These are phyloP conservation scores for Metschnikowia lachancei DNA, from an alignment of 805 yeast species.

Conservation along the genomic window DNA sequence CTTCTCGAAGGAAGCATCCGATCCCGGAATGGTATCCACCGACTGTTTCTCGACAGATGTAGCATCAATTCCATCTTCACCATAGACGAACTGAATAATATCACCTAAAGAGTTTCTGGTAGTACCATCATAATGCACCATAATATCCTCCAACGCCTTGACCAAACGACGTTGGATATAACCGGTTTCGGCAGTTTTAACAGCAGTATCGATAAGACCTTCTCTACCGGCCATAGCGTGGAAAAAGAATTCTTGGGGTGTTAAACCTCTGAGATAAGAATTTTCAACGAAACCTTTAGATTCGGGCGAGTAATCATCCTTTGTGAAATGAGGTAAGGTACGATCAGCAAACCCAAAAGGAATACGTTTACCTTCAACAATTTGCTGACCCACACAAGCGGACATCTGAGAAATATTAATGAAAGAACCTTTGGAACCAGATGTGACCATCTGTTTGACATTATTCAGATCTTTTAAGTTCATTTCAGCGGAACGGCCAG, in stretches of 20 bases:
- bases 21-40: conserved; percentile 92
- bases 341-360: conserved; percentile 96
- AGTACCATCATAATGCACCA: conserved; percentile 98
- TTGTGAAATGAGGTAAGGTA: conserved; percentile 95
- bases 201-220: conserved; percentile 99
- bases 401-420: conserved; percentile 99
- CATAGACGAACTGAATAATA: conserved; percentile 91
- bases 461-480: conserved; percentile 90
- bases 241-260: conserved; percentile 96
- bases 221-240: conserved; percentile 99
- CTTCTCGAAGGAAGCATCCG: conserved; percentile 75
- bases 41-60: conserved; percentile 96
- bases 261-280: conserved; percentile 88
- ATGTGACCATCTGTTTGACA: conserved; percentile 98
- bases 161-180: conserved; percentile 97
- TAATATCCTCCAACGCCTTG: conserved; percentile 93
- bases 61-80: conserved; percentile 99
- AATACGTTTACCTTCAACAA: conserved; percentile 99
- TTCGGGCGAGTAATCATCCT: conserved; percentile 98
- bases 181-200: conserved; percentile 98
- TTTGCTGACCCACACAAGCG: conserved; percentile 99
- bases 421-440: conserved; percentile 99
- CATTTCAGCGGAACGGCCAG: conserved; percentile 98
- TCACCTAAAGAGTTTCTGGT: conserved; percentile 97
- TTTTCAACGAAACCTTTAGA: conserved; percentile 97